A percentile compares a stretch with the other conserved stretches of the same genome.
Conservation (phyloP, 2,329 filamentous ascomycete genomes). For the Colletotrichum graminicola region DNA sequence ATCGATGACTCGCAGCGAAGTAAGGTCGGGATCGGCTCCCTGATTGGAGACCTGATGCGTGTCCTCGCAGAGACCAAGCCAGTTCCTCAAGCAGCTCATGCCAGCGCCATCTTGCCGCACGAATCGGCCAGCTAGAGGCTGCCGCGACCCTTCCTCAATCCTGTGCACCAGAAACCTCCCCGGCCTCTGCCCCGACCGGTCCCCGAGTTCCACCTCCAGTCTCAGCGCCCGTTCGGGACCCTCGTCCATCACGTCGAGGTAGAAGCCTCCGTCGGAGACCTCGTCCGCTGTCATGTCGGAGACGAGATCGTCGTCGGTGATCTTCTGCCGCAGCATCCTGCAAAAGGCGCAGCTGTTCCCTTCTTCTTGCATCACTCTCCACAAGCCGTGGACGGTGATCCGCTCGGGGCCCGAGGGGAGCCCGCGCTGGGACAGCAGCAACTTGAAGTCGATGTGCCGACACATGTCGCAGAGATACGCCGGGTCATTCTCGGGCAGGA, state of each 20-base stretch:
- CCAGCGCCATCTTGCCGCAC: background rate
- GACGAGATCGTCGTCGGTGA: background rate
- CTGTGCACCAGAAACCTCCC: background rate
- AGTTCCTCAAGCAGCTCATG: background rate
- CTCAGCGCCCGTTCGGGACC: background rate
- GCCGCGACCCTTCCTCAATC: background rate
- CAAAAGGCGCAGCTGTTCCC: background rate
- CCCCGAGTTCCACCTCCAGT: background rate
- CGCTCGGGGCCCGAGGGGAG: background rate
- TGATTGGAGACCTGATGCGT: background rate
- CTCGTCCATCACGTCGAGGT: background rate
- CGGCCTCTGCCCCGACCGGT: too few species aligned
- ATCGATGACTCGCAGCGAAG: background rate
- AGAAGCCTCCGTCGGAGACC: background rate
- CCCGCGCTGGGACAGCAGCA: background rate
- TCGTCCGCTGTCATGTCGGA: background rate
- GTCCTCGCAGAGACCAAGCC: background rate
- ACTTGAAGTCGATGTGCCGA: background rate
- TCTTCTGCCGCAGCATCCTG: background rate
- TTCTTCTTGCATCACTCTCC: background rate
- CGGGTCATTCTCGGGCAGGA: background rate
- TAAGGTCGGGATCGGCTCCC: background rate
- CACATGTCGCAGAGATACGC: slow-evolving; percentile 2
- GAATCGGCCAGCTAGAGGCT: background rate
- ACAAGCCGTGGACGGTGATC: background rate